Evolutionary conservation across 2,329 filamentous ascomycete species (phyloP).

Genomic region (Fonsecaea pugnacius): DNA sequence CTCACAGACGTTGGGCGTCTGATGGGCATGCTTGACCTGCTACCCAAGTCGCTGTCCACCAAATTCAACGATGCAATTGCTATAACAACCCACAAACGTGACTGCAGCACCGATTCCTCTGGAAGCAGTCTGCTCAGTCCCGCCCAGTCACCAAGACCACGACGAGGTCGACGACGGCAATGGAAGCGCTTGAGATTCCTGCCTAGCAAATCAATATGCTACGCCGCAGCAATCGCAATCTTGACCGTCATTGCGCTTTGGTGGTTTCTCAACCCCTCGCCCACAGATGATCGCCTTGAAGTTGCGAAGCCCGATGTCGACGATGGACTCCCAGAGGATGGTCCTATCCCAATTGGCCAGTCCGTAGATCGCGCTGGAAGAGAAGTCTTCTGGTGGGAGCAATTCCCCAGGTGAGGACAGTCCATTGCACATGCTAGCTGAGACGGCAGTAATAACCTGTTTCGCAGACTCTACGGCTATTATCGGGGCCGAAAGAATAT

Average conservation of each 20-base stretch:
- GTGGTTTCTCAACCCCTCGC: conserved; percentile 9
- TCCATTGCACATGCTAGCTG: background rate
- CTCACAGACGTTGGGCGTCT: conserved; percentile 10
- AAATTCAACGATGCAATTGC: conserved; percentile 17
- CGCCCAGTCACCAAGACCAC: conserved; percentile 18
- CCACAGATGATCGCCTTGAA: background rate
- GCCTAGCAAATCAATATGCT: conserved; percentile 27
- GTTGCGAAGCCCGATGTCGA: conserved; percentile 6
- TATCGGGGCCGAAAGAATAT: conserved; percentile 31
- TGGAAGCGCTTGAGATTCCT: conserved; percentile 26
- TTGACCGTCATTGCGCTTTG: conserved; percentile 23
- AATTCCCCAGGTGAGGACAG: conserved; percentile 31
- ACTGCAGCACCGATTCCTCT: conserved; percentile 24
- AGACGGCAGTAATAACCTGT: background rate
- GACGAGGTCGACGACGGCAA: conserved; percentile 26
- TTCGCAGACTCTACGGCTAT: conserved; percentile 28
- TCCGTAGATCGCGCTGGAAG: conserved; percentile 27
- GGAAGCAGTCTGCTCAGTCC: conserved; percentile 25
- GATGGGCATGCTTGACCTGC: conserved; percentile 26
- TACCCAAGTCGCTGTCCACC: conserved; percentile 23
- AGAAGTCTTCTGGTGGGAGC: conserved; percentile 39
- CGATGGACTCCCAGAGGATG: conserved; percentile 6
- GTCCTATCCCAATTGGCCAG: conserved; percentile 33
- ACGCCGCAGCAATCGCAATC: conserved; percentile 24
- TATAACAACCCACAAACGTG: conserved; percentile 14